These are phyloP conservation scores for Calonectria crousiana DNA, from an alignment of 2,329 filamentous ascomycete genomes.

Conservation along the genomic window DNA sequence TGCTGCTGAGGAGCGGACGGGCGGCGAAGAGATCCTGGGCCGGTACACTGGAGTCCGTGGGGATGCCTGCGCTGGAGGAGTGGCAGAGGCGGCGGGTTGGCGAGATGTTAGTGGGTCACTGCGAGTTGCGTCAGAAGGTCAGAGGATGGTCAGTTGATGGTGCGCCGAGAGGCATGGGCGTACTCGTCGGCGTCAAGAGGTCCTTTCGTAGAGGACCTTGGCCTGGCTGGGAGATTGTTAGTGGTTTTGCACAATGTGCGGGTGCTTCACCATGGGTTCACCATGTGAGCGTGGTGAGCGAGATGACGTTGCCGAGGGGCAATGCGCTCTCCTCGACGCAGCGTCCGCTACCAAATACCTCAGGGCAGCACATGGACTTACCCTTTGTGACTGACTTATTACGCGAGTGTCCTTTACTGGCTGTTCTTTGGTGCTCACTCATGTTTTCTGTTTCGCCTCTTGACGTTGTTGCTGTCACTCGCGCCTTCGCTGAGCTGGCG, in stretches of 20 bases:
- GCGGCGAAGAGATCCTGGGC: slow-evolving; percentile 42
- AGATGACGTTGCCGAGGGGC: slow-evolving; percentile 20
- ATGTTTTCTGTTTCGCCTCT: slow-evolving; percentile 34
- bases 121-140: slow-evolving; percentile 16
- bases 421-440: slow-evolving; percentile 46
- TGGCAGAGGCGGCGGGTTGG: slow-evolving; percentile 37
- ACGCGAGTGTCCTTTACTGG: slow-evolving; percentile 48
- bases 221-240: slow-evolving; percentile 60
- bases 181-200: slow-evolving; percentile 84
- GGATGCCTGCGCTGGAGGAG: slow-evolving; percentile 18
- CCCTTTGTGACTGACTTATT: slow-evolving; percentile 55
- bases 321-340: background rate
- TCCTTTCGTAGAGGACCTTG: slow-evolving; percentile 79
- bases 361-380: slow-evolving; percentile 35
- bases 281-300: slow-evolving; percentile 6
- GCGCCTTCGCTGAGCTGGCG: slow-evolving; percentile 19
- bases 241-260: background rate
- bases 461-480: slow-evolving; percentile 23
- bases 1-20: slow-evolving; percentile 38
- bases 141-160: background rate
- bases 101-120: slow-evolving; percentile 47
- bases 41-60: slow-evolving; percentile 34
- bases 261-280: background rate
- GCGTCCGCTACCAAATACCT: background rate
- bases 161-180: slow-evolving; percentile 45